Conservation (phyloP, 805 yeast species). For the Barnettozyma salicaria region DNA sequence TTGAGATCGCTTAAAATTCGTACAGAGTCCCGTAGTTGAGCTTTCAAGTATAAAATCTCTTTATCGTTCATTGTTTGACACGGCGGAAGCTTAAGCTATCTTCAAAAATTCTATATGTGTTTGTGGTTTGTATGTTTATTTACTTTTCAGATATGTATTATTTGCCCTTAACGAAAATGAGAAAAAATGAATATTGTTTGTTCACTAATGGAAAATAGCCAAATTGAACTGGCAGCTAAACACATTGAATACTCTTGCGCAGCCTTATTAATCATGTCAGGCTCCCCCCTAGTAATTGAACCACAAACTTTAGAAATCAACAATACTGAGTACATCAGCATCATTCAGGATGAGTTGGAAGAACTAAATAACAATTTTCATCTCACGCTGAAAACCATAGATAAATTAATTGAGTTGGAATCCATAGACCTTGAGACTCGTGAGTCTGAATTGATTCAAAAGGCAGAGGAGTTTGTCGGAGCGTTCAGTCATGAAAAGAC, state of each 20-base stretch:
- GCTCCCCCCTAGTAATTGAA: neutral
- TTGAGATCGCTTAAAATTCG: conserved; percentile 47
- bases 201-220: too few species aligned
- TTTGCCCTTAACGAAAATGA: too few species aligned
- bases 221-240: too few species aligned
- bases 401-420: conserved; percentile 17
- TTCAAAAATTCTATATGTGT: too few species aligned
- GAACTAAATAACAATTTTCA: conserved; percentile 11
- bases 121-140: neutral
- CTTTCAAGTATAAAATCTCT: conserved; percentile 17
- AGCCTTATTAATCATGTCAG: neutral
- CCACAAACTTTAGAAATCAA: conserved; percentile 3
- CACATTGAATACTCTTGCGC: neutral
- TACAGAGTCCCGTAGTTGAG: conserved; percentile 35
- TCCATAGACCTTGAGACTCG: conserved; percentile 11
- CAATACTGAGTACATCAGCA: conserved; percentile 1
- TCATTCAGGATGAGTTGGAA: conserved; percentile 10
- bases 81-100: too few species aligned
- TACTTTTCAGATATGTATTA: too few species aligned
- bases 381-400: conserved; percentile 9
- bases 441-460: conserved; percentile 6
- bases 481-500: conserved; percentile 1
- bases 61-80: conserved; percentile 1
- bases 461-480: conserved; percentile 1
- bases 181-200: too few species aligned